phyloP scores from a whole-genome alignment of 305 asterid genomes.

The Fraxinus angustifolia region DNA sequence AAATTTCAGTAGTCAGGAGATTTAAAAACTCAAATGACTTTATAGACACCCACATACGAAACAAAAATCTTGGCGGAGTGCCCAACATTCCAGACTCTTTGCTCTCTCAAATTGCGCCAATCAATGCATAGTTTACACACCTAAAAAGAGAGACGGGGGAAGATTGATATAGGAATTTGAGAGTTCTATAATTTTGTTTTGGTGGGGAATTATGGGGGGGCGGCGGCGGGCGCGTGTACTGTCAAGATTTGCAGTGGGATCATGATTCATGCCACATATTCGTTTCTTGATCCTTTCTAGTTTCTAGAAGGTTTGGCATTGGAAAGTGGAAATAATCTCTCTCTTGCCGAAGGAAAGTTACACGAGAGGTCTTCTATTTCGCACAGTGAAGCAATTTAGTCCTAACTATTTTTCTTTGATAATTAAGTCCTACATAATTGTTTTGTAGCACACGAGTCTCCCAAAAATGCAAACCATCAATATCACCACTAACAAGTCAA shows the following conservation, averaged over 20 bases:
- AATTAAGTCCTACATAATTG: too few species aligned
- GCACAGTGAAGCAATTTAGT: not conserved
- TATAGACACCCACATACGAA: not conserved
- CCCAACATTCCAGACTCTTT: not conserved
- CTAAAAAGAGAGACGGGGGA: not conserved
- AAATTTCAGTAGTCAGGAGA: not conserved
- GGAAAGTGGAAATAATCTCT: too few species aligned
- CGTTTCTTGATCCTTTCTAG: slow-evolving; percentile 16
- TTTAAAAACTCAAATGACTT: not conserved
- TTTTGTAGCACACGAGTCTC: not conserved
- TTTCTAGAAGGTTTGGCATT: too few species aligned
- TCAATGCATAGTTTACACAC: not conserved
- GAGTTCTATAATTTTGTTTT: not conserved
- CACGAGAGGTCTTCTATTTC: not conserved
- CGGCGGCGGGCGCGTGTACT: not conserved
- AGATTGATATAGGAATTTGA: not conserved
- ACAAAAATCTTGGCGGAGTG: slow-evolving; percentile 5
- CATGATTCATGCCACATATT: slow-evolving; percentile 12
- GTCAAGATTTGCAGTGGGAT: slow-evolving; percentile 6
- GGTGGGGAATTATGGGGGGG: not conserved
- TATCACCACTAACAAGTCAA: not conserved
- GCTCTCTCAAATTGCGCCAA: slow-evolving; percentile 15
- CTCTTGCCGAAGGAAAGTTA: too few species aligned
- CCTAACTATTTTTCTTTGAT: too few species aligned
- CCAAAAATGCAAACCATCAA: not conserved